Conservation (phyloP, 805 yeast genomes). For the Metschnikowia borealis region DNA sequence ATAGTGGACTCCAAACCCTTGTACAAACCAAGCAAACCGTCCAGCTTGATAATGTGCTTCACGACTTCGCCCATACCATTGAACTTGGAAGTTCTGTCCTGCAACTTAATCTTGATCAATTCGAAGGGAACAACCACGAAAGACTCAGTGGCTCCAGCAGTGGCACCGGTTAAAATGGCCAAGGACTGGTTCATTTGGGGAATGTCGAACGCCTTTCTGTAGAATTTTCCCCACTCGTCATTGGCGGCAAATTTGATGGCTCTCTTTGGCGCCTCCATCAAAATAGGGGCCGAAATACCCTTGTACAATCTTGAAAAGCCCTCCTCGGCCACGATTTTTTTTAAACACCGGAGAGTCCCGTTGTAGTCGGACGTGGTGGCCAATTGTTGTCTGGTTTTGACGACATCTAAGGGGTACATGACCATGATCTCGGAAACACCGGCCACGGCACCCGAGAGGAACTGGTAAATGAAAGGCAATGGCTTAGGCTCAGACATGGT, state of each 20-base stretch:
- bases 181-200: constrained; percentile 70
- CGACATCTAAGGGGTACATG: constrained; percentile 96
- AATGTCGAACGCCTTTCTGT: constrained; percentile 67
- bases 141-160: constrained; percentile 96
- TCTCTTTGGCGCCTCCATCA: constrained; percentile 99
- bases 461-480: constrained; percentile 88
- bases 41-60: constrained; percentile 60
- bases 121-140: constrained; percentile 98
- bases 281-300: constrained; percentile 93
- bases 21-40: constrained; percentile 82
- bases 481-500: constrained; percentile 28
- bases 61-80: constrained; percentile 83
- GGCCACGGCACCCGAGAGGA: constrained; percentile 85
- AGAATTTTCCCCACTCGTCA: constrained; percentile 91
- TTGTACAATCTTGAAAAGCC: constrained; percentile 82
- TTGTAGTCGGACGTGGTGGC: constrained; percentile 59
- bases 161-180: constrained; percentile 91
- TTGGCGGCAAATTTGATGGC: constrained; percentile 98
- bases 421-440: constrained; percentile 94
- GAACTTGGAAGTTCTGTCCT: constrained; percentile 79
- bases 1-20: constrained; percentile 95
- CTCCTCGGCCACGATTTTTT: constrained; percentile 79
- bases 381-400: constrained; percentile 92
- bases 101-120: constrained; percentile 89
- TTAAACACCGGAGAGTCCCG: constrained; percentile 81